Conservation (phyloP, 2,329 filamentous ascomycete genomes). For the Elsinoe australis region DNA sequence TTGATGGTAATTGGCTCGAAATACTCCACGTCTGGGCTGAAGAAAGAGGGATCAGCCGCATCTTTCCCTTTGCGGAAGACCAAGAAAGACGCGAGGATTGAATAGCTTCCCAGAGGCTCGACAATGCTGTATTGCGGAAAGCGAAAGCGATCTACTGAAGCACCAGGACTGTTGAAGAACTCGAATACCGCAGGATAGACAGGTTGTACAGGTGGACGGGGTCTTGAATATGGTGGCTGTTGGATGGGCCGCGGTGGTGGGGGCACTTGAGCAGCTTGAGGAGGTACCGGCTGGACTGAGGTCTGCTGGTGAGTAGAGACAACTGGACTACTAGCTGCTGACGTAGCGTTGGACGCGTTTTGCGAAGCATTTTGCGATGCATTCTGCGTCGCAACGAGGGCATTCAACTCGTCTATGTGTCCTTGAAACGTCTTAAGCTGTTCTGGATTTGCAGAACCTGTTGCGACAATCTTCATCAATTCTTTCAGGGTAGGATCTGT, state of each 20-base stretch:
- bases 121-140: constrained; percentile 73
- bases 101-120: constrained; percentile 49
- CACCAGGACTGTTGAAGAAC: constrained; percentile 46
- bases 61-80: constrained; percentile 64
- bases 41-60: constrained; percentile 33
- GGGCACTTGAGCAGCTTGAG: constrained; percentile 15
- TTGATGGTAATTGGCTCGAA: constrained; percentile 64
- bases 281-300: constrained; percentile 19
- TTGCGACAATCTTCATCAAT: constrained; percentile 76
- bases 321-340: background rate
- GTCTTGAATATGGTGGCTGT: constrained; percentile 40
- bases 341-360: constrained; percentile 24
- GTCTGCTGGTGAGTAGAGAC: constrained; percentile 13
- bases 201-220: constrained; percentile 44
- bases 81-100: constrained; percentile 68
- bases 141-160: constrained; percentile 64
- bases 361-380: constrained; percentile 24
- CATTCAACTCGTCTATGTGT: constrained; percentile 71
- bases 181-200: constrained; percentile 63
- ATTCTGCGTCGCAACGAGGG: constrained; percentile 39
- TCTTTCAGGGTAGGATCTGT: constrained; percentile 65
- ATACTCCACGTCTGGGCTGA: constrained; percentile 52
- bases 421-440: constrained; percentile 70
- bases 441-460: constrained; percentile 61
- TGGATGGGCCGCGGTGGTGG: constrained; percentile 17